These are phyloP conservation scores for Trichothecium sympodiale DNA, from an alignment of 2,329 filamentous ascomycete species.

Conservation along the genomic window DNA sequence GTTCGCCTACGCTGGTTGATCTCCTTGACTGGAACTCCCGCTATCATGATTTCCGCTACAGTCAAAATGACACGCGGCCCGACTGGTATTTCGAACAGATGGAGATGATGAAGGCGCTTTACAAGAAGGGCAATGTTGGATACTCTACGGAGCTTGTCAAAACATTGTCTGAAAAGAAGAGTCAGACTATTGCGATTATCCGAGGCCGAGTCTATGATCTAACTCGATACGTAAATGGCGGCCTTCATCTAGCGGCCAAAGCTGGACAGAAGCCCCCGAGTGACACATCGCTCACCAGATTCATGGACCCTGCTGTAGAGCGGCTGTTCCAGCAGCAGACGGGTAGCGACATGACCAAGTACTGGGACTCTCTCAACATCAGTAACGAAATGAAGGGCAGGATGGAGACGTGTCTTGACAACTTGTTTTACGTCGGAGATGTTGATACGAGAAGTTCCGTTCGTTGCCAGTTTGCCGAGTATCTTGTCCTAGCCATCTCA, in stretches of 20 bases:
- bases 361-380: conserved; percentile 64
- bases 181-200: conserved; percentile 65
- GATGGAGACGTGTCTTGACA: conserved; percentile 80
- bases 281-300: conserved; percentile 49
- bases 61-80: conserved; percentile 67
- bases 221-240: conserved; percentile 70
- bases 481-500: conserved; percentile 79
- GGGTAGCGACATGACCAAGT: conserved; percentile 71
- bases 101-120: conserved; percentile 63
- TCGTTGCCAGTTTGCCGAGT: conserved; percentile 77
- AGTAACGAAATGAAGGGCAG: conserved; percentile 42
- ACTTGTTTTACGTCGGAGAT: conserved; percentile 88
- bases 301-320: conserved; percentile 69
- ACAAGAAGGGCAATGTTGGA: conserved; percentile 78
- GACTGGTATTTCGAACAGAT: conserved; percentile 94
- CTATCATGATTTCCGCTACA: conserved; percentile 90
- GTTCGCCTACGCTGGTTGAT: conserved; percentile 53
- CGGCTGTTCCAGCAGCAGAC: conserved; percentile 65
- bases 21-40: conserved; percentile 58
- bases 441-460: conserved; percentile 83
- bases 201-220: conserved; percentile 78
- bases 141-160: conserved; percentile 70
- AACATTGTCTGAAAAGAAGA: conserved; percentile 51
- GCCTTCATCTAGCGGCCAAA: conserved; percentile 51
- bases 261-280: conserved; percentile 36